Evolutionary conservation across 2,329 filamentous ascomycete genomes (phyloP).

Genomic region (Colletotrichum spaethianum): DNA sequence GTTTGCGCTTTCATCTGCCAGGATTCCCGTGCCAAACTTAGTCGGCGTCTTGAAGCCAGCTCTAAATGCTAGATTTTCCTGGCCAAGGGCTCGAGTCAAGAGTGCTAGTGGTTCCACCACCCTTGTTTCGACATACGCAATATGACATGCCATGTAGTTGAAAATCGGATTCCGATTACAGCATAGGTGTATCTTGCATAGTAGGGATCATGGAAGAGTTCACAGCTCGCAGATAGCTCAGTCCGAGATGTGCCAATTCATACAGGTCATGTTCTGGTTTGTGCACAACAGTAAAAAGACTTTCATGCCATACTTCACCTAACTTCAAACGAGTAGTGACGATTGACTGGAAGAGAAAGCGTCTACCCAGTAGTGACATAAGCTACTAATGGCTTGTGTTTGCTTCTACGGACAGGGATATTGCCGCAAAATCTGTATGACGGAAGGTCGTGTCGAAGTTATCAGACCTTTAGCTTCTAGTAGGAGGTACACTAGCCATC

Average conservation of each 20-base stretch:
- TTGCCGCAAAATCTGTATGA: no score
- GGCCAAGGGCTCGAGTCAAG: constrained; percentile 15
- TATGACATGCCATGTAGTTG: constrained; percentile 28
- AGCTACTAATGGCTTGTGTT: background rate
- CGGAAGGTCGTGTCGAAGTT: background rate
- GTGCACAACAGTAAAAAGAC: background rate
- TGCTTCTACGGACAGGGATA: background rate
- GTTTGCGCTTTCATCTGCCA: constrained; percentile 8
- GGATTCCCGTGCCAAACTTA: background rate
- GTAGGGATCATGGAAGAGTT: constrained; percentile 24
- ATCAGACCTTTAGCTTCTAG: background rate
- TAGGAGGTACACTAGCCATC: background rate
- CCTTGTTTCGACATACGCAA: constrained; percentile 22
- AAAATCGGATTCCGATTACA: constrained; percentile 5
- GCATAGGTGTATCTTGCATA: constrained; percentile 16
- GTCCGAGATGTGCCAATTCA: constrained; percentile 8
- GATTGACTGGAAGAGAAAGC: background rate
- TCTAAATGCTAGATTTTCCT: background rate
- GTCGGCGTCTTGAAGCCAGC: background rate
- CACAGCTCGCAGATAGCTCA: constrained; percentile 17
- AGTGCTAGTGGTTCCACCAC: background rate
- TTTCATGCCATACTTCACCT: background rate
- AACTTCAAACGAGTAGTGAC: no score
- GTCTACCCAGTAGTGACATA: background rate
- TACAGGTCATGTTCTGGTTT: background rate